These are phyloP conservation scores for Erigeron canadensis DNA, from an alignment of 129 eudicot species.

Conservation along the genomic window DNA sequence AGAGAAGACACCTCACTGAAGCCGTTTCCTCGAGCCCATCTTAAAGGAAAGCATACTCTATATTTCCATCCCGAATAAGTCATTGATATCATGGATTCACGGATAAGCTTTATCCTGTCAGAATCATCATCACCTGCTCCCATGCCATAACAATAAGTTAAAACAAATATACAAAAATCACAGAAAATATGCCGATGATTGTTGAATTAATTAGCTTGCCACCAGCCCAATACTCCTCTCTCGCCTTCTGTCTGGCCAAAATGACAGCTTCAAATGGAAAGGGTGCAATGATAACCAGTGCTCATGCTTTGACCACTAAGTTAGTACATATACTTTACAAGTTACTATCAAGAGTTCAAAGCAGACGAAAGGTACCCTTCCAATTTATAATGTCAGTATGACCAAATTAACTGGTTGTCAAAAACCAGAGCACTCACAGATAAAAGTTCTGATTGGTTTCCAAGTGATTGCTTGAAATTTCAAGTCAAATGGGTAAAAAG, in stretches of 20 bases:
- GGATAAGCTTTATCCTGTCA: conserved; percentile 55
- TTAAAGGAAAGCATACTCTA: conserved; percentile 96
- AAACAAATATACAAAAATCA: not conserved
- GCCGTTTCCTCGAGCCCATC: conserved; percentile 90
- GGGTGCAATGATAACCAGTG: conserved; percentile 95
- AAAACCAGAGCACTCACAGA: no score
- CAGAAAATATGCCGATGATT: not conserved
- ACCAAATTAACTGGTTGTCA: no score
- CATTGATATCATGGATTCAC: conserved; percentile 76
- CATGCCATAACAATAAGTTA: conserved; percentile 11
- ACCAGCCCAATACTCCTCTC: conserved; percentile 77
- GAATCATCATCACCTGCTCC: conserved; percentile 65
- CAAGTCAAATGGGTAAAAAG: no score
- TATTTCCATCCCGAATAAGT: conserved; percentile 86
- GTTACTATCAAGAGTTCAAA: not conserved
- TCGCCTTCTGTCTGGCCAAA: conserved; percentile 91
- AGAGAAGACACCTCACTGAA: conserved; percentile 58
- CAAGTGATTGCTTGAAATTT: no score
- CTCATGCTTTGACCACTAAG: conserved; percentile 79
- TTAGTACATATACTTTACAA: conserved; percentile 75
- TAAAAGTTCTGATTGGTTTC: no score
- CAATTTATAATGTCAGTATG: no score
- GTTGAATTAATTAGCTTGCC: conserved; percentile 27
- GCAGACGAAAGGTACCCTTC: not conserved
- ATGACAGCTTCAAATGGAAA: conserved; percentile 90